A percentile compares a stretch with the other conserved stretches of the same genome.
phyloP scores from a whole-genome alignment of 768 basidiomycete species.

The Multifurca ochricompacta region DNA sequence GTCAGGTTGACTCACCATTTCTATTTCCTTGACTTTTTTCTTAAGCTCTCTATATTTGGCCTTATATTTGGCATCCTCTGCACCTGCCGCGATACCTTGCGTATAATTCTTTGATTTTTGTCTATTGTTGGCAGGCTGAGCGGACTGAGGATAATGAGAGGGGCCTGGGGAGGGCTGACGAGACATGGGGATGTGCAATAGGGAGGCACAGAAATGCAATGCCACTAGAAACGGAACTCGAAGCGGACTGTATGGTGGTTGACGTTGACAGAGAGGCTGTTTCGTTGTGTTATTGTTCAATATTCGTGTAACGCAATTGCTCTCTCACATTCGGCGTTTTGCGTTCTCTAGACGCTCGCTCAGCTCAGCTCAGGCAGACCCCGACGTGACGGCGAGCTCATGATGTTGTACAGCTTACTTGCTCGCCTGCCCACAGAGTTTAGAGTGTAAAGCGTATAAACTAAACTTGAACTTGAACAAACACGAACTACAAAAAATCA shows the following conservation, averaged over 20 bases:
- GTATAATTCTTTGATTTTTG: constrained; percentile 43
- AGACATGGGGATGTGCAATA: constrained; percentile 53
- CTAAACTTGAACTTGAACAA: too few relatives aligned
- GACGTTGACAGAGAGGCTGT: constrained; percentile 13
- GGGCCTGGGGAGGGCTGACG: constrained; percentile 38
- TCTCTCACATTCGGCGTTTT: constrained; percentile 33
- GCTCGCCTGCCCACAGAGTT: too few relatives aligned
- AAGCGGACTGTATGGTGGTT: constrained; percentile 28
- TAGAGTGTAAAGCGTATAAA: too few relatives aligned
- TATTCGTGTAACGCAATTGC: constrained; percentile 11
- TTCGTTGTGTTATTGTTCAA: constrained; percentile 5
- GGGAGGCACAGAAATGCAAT: constrained; percentile 27
- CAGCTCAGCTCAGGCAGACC: not conserved
- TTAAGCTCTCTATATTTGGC: constrained; percentile 85
- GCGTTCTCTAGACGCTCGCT: constrained; percentile 18
- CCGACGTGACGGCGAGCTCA: not conserved
- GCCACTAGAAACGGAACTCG: constrained; percentile 24
- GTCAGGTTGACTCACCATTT: constrained; percentile 45
- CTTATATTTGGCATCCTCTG: constrained; percentile 81
- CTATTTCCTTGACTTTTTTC: constrained; percentile 82
- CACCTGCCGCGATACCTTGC: constrained; percentile 66
- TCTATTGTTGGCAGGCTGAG: constrained; percentile 18
- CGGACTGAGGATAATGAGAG: constrained; percentile 22
- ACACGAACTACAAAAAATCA: not conserved
- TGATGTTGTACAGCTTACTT: not conserved